phyloP scores from a whole-genome alignment of 768 basidiomycete species.

The Rhizopogon vinicolor region DNA sequence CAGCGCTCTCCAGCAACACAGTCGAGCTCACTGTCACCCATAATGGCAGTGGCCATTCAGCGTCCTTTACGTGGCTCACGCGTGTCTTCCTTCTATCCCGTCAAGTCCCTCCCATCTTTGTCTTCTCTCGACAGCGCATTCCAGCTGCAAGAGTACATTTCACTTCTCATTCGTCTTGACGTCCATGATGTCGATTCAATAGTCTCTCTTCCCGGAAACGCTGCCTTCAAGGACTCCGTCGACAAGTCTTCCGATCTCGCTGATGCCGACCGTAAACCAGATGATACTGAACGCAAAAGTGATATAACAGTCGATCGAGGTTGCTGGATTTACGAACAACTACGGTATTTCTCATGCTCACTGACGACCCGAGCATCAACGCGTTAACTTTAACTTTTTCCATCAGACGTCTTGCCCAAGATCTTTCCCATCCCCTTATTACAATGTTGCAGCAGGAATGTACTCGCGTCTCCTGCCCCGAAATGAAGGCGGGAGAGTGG shows the following conservation, averaged over 20 bases:
- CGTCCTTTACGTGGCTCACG: conserved; percentile 74
- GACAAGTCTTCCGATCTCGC: conserved; percentile 18
- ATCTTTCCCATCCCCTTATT: conserved; percentile 81
- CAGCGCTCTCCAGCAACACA: not conserved
- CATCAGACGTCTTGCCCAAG: conserved; percentile 78
- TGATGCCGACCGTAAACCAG: conserved; percentile 28
- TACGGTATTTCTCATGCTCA: conserved; percentile 34
- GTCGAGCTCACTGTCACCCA: conserved; percentile 7
- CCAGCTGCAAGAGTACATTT: conserved; percentile 93
- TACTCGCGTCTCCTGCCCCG: conserved; percentile 79
- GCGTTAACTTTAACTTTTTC: conserved; percentile 3
- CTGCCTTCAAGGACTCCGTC: conserved; percentile 20
- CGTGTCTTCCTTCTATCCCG: conserved; percentile 75
- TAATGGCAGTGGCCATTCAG: conserved; percentile 41
- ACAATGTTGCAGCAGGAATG: conserved; percentile 86
- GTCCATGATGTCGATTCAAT: conserved; percentile 86
- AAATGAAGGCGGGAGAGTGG: conserved; percentile 99
- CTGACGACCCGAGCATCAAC: not conserved
- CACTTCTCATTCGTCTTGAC: conserved; percentile 78
- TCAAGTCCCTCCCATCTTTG: conserved; percentile 65
- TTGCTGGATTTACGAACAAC: conserved; percentile 79
- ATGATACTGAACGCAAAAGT: conserved; percentile 26
- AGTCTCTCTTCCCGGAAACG: conserved; percentile 65
- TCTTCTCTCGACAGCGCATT: conserved; percentile 86
- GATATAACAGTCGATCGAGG: conserved; percentile 70